Evolutionary conservation across 768 basidiomycete species (phyloP).

Genomic region (Hemileccinum rubropunctum): DNA sequence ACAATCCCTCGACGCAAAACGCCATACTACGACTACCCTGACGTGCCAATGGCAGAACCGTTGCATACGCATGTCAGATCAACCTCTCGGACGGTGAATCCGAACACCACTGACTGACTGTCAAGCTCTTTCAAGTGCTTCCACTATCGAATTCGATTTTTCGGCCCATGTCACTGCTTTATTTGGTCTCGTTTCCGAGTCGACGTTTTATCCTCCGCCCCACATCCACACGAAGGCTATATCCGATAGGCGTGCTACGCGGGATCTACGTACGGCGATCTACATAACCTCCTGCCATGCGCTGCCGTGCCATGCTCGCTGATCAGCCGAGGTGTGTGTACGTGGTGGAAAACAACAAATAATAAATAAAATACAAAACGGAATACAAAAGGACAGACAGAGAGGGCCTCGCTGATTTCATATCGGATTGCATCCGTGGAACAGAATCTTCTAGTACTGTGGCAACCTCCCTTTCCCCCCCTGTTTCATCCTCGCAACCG

Average conservation of each 20-base stretch:
- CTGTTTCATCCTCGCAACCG: slow-evolving; percentile 20
- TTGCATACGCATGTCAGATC: no score
- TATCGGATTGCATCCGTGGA: slow-evolving; percentile 14
- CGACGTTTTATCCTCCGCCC: not conserved
- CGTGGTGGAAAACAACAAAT: not conserved
- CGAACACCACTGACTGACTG: no score
- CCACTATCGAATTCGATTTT: not conserved
- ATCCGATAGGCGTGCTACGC: not conserved
- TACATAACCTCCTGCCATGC: not conserved
- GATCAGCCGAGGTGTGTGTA: slow-evolving; percentile 6
- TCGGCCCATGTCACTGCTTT: no score
- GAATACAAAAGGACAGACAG: not conserved
- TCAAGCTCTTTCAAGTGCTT: not conserved
- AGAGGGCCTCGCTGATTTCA: slow-evolving; percentile 15
- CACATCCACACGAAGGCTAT: not conserved
- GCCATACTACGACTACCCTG: no score
- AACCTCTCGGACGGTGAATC: no score
- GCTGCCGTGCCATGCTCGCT: slow-evolving; percentile 2
- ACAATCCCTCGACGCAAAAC: no score
- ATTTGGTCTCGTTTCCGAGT: not conserved
- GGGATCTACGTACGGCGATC: slow-evolving; percentile 10
- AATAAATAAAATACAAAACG: not conserved
- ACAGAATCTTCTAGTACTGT: not conserved
- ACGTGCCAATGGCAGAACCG: no score
- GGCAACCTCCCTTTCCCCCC: slow-evolving; percentile 2